A percentile compares a stretch with the other conserved stretches of the same genome.
Evolutionary conservation across 106 monocot species (phyloP).

Genomic region (Narthecium ossifragum): DNA sequence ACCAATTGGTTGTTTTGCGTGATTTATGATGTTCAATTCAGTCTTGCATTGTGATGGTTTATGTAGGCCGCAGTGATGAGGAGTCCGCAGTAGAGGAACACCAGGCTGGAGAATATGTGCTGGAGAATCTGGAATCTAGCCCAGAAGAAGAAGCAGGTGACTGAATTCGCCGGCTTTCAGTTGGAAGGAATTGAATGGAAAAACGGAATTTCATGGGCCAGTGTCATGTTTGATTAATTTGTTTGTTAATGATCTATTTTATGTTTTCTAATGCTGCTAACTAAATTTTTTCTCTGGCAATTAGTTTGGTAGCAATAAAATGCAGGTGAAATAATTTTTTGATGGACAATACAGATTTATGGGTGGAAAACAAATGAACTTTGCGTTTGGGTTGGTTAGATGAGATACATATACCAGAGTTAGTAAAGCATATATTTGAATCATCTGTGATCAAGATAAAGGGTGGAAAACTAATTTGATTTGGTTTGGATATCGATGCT

Average conservation of each 20-base stretch:
- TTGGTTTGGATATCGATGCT: too few relatives aligned
- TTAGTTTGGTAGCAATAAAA: not conserved
- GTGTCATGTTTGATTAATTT: not conserved
- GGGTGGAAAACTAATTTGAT: too few relatives aligned
- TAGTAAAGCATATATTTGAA: too few relatives aligned
- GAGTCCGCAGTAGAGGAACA: constrained; percentile 96
- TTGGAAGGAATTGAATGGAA: not conserved
- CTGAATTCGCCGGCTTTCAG: not conserved
- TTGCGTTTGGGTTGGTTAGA: too few relatives aligned
- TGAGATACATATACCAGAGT: too few relatives aligned
- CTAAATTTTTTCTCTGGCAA: not conserved
- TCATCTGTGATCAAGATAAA: too few relatives aligned
- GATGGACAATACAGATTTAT: too few relatives aligned
- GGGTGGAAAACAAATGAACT: too few relatives aligned
- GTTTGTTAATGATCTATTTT: not conserved
- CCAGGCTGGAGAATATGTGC: constrained; percentile 98
- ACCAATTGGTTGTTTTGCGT: not conserved
- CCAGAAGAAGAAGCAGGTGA: constrained; percentile 98
- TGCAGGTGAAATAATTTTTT: not conserved
- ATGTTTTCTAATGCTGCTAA: not conserved
- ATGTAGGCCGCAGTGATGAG: constrained; percentile 70
- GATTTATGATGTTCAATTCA: not conserved
- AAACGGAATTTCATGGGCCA: not conserved
- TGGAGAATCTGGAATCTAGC: constrained; percentile 99
- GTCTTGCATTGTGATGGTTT: constrained; percentile 5